These are phyloP conservation scores for Lentinula raphanica DNA, from an alignment of 768 basidiomycete genomes.

Conservation along the genomic window DNA sequence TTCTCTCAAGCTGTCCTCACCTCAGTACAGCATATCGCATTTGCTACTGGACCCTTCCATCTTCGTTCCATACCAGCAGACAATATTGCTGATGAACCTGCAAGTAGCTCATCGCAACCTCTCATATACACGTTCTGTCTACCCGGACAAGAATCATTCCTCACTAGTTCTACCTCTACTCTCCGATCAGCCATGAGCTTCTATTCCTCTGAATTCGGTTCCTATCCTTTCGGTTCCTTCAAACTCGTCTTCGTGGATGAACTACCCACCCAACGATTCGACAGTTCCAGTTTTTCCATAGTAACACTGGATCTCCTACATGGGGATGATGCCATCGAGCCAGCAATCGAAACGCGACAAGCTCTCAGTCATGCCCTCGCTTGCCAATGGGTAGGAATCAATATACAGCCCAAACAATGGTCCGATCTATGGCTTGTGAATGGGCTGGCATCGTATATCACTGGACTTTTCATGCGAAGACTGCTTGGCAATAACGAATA, in stretches of 20 bases:
- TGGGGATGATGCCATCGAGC: constrained; percentile 86
- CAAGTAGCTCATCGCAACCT: constrained; percentile 56
- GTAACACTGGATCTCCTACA: constrained; percentile 78
- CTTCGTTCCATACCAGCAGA: constrained; percentile 65
- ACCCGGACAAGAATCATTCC: constrained; percentile 75
- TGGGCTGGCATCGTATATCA: constrained; percentile 87
- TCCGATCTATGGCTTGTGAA: constrained; percentile 97
- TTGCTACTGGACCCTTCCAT: constrained; percentile 94
- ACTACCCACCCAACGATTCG: constrained; percentile 74
- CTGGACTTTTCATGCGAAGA: constrained; percentile 80
- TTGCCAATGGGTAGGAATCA: constrained; percentile 95
- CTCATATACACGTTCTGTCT: constrained; percentile 90
- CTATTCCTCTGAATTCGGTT: constrained; percentile 87
- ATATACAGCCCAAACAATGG: constrained; percentile 90
- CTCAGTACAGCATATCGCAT: constrained; percentile 94
- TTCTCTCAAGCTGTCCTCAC: constrained; percentile 84
- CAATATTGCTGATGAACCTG: constrained; percentile 52
- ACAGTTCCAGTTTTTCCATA: constrained; percentile 79
- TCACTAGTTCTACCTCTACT: constrained; percentile 66
- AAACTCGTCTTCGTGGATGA: constrained; percentile 94
- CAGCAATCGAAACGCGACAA: constrained; percentile 86
- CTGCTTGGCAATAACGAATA: constrained; percentile 96
- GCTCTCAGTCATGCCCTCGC: constrained; percentile 84
- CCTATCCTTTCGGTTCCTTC: constrained; percentile 93
- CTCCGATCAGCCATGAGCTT: constrained; percentile 89